phyloP scores from a whole-genome alignment of 441 rosid genomes.

The Pelargonium myrrhifolium region DNA sequence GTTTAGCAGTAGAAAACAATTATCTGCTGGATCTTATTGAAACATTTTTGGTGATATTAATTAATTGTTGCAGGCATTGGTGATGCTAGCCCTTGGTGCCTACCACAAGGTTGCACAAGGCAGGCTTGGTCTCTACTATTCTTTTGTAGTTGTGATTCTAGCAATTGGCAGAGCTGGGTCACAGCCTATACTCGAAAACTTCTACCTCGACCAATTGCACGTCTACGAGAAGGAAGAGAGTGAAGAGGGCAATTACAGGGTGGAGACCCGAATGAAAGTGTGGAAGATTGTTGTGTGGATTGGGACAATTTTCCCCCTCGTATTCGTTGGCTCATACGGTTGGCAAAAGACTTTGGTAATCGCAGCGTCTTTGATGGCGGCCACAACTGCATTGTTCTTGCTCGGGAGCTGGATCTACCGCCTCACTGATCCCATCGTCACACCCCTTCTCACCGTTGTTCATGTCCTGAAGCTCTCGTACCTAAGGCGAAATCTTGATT shows the following conservation, averaged over 20 bases:
- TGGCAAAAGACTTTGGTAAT: slow-evolving; percentile 4
- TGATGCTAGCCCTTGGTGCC: slow-evolving; percentile 2
- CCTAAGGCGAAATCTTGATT: not conserved
- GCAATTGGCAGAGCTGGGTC: not conserved
- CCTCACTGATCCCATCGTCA: not conserved
- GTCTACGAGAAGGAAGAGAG: not conserved
- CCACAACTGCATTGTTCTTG: not conserved
- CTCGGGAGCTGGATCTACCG: not conserved
- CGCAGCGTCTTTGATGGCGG: not conserved
- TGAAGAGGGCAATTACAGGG: not conserved
- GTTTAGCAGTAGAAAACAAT: no score
- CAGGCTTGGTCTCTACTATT: slow-evolving; percentile 1
- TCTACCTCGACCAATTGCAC: slow-evolving; percentile 1
- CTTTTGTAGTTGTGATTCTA: not conserved
- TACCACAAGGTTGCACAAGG: not conserved
- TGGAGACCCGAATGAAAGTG: not conserved
- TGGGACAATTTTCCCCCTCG: not conserved
- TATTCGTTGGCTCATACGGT: not conserved
- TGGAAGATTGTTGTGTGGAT: slow-evolving; percentile 7
- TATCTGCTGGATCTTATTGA: no score
- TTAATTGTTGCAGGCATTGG: not conserved
- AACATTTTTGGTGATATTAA: no score
- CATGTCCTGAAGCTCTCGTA: not conserved
- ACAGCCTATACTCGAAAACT: slow-evolving; percentile 2
- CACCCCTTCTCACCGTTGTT: not conserved